Evolutionary conservation across 116 monocot genomes (phyloP).

Genomic region (Posidonia oceanica): DNA sequence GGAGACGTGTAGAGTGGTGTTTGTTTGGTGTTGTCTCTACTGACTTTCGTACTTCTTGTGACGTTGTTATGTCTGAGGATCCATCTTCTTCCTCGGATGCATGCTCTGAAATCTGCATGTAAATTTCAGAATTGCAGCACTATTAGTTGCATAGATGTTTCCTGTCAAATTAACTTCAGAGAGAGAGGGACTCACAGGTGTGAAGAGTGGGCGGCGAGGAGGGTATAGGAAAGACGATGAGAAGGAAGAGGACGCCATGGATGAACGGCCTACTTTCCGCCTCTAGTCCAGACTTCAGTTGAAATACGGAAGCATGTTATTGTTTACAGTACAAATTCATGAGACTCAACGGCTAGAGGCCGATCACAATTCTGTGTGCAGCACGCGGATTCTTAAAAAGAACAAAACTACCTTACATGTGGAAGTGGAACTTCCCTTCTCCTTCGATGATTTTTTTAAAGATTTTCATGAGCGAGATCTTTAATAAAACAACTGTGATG

Average conservation of each 20-base stretch:
- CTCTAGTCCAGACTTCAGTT: background rate
- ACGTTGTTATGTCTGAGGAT: background rate
- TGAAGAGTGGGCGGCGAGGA: constrained; percentile 1
- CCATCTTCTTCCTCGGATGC: constrained; percentile 5
- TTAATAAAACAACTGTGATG: background rate
- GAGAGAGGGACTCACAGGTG: constrained; percentile 1
- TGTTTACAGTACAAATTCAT: background rate
- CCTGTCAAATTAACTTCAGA: background rate
- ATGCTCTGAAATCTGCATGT: constrained; percentile 3
- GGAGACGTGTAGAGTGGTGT: constrained; percentile 11
- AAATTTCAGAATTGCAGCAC: background rate
- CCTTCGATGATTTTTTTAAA: no score
- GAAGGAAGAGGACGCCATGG: constrained; percentile 6
- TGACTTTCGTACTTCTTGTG: background rate
- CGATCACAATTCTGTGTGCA: background rate
- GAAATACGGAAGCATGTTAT: background rate
- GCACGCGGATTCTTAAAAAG: background rate
- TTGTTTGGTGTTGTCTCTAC: background rate
- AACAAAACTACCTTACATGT: background rate
- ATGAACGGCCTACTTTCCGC: background rate
- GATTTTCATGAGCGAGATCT: background rate
- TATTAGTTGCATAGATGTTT: no score
- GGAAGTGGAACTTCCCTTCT: background rate
- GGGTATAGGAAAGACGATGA: background rate
- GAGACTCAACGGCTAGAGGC: no score